Percentiles rank a stretch among this genome's conserved stretches.
Conservation (phyloP, 2,329 filamentous ascomycete genomes). For the Massarina eburnea region DNA sequence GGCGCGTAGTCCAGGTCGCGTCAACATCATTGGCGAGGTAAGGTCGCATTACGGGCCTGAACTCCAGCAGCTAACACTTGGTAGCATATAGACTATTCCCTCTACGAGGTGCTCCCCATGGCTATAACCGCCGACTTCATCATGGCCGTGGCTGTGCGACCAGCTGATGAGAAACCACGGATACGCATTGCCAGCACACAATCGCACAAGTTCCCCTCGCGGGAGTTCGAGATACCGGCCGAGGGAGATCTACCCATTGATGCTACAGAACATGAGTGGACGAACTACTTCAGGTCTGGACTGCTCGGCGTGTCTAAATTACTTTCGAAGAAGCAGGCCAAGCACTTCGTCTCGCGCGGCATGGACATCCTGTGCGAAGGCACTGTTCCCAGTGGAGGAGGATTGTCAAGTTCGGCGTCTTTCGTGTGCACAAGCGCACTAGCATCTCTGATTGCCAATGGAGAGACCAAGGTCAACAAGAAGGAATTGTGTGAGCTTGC, state of each 20-base stretch:
- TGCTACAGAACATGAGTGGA: constrained; percentile 84
- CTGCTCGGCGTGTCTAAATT: constrained; percentile 79
- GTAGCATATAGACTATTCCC: constrained; percentile 92
- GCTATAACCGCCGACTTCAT: constrained; percentile 90
- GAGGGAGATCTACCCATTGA: constrained; percentile 68
- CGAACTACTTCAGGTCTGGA: constrained; percentile 97
- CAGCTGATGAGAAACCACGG: constrained; percentile 56
- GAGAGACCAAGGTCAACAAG: constrained; percentile 78
- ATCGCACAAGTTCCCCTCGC: constrained; percentile 70
- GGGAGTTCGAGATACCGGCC: constrained; percentile 72
- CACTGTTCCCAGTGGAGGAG: constrained; percentile 87
- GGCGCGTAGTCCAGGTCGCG: constrained; percentile 85
- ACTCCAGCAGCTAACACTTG: constrained; percentile 15
- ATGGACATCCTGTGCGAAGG: constrained; percentile 92
- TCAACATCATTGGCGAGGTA: constrained; percentile 94
- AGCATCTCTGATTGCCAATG: constrained; percentile 84
- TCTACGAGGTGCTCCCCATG: constrained; percentile 95
- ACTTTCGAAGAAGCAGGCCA: constrained; percentile 66
- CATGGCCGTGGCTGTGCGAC: constrained; percentile 70
- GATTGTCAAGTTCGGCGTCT: constrained; percentile 89
- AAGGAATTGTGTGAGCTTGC: constrained; percentile 89
- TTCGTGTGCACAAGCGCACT: constrained; percentile 90
- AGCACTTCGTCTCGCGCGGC: constrained; percentile 66
- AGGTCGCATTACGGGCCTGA: not conserved
- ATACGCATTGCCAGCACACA: constrained; percentile 82